phyloP scores from a whole-genome alignment of 441 rosid species.

The Cnidoscolus chayamansa region DNA sequence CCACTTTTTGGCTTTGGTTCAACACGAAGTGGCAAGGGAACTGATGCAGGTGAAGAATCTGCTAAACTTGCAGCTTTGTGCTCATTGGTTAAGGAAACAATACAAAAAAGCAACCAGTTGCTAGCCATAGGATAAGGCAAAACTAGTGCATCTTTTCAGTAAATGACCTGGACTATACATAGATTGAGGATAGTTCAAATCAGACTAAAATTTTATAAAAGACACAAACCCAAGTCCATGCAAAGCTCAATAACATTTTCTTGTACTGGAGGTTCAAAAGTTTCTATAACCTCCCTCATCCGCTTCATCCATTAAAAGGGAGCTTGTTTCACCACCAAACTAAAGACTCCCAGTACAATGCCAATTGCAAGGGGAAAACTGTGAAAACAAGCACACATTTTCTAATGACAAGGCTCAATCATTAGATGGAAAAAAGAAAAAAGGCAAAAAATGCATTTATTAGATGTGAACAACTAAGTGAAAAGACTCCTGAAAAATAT shows the following conservation, averaged over 20 bases:
- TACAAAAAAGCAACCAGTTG: not conserved
- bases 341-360: not conserved
- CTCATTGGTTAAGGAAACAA: constrained; percentile 46
- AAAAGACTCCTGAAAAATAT: too few species aligned
- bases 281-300: not conserved
- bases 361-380: not conserved
- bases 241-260: not conserved
- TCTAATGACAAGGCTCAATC: not conserved
- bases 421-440: too few species aligned
- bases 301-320: not conserved
- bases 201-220: not conserved
- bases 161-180: not conserved
- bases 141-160: not conserved
- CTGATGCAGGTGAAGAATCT: constrained; percentile 75
- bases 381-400: not conserved
- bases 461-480: too few species aligned
- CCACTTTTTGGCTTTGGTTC: constrained; percentile 96
- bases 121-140: not conserved
- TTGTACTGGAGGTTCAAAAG: not conserved
- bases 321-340: not conserved
- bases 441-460: too few species aligned
- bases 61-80: constrained; percentile 91
- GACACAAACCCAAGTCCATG: not conserved
- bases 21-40: constrained; percentile 79
- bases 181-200: not conserved